These are phyloP conservation scores for Penicillium sp. DNA, from an alignment of 2,329 filamentous ascomycete genomes.

Conservation along the genomic window DNA sequence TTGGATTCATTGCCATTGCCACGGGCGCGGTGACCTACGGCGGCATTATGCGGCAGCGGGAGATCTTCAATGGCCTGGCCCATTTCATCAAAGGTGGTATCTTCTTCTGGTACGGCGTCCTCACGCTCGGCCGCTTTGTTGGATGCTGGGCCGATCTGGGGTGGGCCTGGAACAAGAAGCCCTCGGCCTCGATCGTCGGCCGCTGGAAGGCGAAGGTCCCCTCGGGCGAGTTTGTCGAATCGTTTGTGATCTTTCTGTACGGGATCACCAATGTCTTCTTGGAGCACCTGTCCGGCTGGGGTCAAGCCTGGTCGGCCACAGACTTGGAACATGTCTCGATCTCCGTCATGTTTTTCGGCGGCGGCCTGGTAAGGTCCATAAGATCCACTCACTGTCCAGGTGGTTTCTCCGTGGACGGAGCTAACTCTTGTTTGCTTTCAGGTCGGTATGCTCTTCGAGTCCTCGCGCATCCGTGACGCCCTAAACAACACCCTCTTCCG, in stretches of 20 bases:
- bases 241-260: constrained; percentile 84
- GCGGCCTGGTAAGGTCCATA: constrained; percentile 64
- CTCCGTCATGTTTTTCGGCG: constrained; percentile 88
- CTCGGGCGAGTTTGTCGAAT: constrained; percentile 86
- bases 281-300: constrained; percentile 76
- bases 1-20: constrained; percentile 70
- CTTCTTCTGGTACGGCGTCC: constrained; percentile 87
- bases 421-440: constrained; percentile 28
- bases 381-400: neutral
- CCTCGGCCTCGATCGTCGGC: constrained; percentile 55
- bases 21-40: constrained; percentile 74
- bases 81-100: constrained; percentile 94
- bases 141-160: constrained; percentile 86
- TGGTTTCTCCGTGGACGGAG: neutral
- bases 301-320: constrained; percentile 67
- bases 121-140: constrained; percentile 85
- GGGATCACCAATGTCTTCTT: constrained; percentile 88
- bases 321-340: constrained; percentile 93
- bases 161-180: constrained; percentile 92
- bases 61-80: constrained; percentile 79
- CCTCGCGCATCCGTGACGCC: constrained; percentile 60
- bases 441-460: constrained; percentile 84
- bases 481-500: constrained; percentile 50
- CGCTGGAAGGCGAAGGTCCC: constrained; percentile 63
- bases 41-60: constrained; percentile 70